These are phyloP conservation scores for Phalaenopsis equestris DNA, from an alignment of 106 monocot genomes.

Conservation along the genomic window DNA sequence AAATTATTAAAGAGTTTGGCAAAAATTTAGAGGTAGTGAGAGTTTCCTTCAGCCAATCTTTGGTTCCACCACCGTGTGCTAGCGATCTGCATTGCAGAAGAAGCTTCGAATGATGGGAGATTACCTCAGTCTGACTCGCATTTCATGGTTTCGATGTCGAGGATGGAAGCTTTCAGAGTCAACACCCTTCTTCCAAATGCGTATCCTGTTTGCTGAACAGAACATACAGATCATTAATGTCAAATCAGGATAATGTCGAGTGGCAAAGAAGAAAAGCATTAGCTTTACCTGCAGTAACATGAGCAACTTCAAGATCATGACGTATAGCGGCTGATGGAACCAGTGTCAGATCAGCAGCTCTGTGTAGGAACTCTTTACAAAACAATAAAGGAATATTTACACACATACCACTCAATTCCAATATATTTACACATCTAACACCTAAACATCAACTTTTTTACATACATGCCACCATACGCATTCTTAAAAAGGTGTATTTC, in stretches of 20 bases:
- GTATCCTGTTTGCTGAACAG: constrained; percentile 69
- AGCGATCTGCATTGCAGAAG: background rate
- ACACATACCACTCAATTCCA: background rate
- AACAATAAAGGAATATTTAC: background rate
- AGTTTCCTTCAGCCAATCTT: no score
- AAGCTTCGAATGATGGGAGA: background rate
- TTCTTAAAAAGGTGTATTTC: no score
- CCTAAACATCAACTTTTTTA: no score
- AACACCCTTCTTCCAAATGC: constrained; percentile 93
- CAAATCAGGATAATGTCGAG: background rate
- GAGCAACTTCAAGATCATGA: constrained; percentile 63
- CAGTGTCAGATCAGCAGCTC: constrained; percentile 89
- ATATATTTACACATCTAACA: no score
- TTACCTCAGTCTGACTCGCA: constrained; percentile 39
- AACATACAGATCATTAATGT: background rate
- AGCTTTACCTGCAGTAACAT: constrained; percentile 50
- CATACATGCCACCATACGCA: no score
- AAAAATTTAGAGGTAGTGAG: no score
- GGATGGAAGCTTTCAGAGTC: constrained; percentile 93
- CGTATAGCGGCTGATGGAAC: constrained; percentile 84
- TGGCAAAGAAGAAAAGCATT: background rate
- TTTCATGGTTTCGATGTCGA: constrained; percentile 52
- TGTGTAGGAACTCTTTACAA: constrained; percentile 71
- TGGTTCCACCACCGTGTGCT: no score
- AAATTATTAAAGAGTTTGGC: no score